Base-by-base conservation (phyloP, 73 alveolate species). In the Paramecium sexaurelia region DNA sequence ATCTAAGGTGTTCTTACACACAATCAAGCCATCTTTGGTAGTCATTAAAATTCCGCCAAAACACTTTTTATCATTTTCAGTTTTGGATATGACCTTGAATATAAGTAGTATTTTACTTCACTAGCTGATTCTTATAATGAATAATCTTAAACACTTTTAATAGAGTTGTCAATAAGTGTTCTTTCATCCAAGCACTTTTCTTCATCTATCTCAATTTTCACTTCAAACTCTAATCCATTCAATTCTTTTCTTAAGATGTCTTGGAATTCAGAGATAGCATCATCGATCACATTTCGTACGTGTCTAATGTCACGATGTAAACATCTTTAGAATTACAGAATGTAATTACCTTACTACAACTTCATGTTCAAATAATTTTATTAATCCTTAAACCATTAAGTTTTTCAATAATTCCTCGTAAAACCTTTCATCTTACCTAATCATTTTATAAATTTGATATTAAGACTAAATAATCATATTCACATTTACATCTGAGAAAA, bases 1-100 rank as follows among this genome's bases (percentile, higher is more conserved):
- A 88, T 88, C 94, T n/a, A 88, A 84, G 75, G 94, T 88, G 45
- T 69, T 88, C 91, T 88, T 88, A 73, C 85, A 75, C 40, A 88
- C 87, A 88, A 88, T 88, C 32, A 43, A 75, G 17, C 94, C 94
- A 36, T 75, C 94, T 15, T 88, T 43, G 41, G 26, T 88, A 13
- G 94, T 88, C 37, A 88, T 33, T n/a, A 88, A 88, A n/a, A 88
- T 51, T 68, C 94, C 94, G 71, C 94, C 94, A 88, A 88, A 88
- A 55, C 94, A 88, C 22, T 88, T 88, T 69, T 69, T 88, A 69
- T 88, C 94, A 24, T 88, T 82, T 68, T 88, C 94, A 20, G 66
- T 69, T 51, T 88, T 88, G 17, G 89, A 24, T 68, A 88, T 69
- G 32, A 88, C 71, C 90, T 78, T 10, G 20, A 39, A 4, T 40